Evolutionary conservation across 306 rosid species (phyloP), one percentile per base, ranked within the genome.

Genomic region (Canavalia ensiformis): DNA sequence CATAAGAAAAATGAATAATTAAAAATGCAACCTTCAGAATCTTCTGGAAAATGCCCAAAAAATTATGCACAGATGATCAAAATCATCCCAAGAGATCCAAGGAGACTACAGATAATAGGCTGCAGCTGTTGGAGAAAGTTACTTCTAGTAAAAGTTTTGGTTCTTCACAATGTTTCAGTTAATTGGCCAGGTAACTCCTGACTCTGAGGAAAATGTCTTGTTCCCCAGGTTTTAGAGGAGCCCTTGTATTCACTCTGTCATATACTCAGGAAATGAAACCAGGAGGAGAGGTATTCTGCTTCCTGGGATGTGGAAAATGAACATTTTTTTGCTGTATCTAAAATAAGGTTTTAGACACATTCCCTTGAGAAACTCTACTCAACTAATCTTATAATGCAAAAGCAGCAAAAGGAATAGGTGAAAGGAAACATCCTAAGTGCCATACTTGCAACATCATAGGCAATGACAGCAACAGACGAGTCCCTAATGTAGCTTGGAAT

Each of bases 401-500:
- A 37, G 64, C 35, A 45, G 37, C 13, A 39, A 49, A 56, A 64
- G 72, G 71, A 72, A 64, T 62, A 11, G 7, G 64, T 54, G 55
- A 69, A 59, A 55, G 58, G 30, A 69, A 76, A 64, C 31, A 82
- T 67, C 44, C 68, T 66, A 62, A 68, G 18, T 35, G 46, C 45
- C 89, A 70, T 86, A 86, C 87, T 86, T 79, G 87, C 87, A 70
- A 86, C 82, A 79, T 86, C 89, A 78, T 78, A 86, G 66, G 69
- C 82, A 6, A 83, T 86, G 82, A 86, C 89, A 63, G 89, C 87
- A 75, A 86, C 89, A 46, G 89, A 83, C 34, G 89, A 86, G 67
- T 86, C 89, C 68, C 89, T 79, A 49, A 86, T 86, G 81, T 86
- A 86, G 80, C 89, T 86, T 10, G 89, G 89, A 82, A 86, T 82